Evolutionary conservation across 1,139 yeast genomes (phyloP).

Genomic region (Protomyces gravidus): DNA sequence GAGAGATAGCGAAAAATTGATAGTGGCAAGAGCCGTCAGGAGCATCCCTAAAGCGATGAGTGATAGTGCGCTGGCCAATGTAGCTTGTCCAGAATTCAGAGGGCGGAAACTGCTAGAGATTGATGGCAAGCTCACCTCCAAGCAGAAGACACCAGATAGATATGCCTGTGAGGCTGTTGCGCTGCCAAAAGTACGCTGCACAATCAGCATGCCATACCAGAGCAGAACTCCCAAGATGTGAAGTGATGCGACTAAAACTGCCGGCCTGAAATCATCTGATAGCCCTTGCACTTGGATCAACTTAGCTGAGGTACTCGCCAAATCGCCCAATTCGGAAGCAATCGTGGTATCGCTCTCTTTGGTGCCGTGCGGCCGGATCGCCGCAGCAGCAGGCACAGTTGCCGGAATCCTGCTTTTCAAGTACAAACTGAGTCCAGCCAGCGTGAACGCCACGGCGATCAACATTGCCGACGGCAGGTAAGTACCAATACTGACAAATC

Average conservation of each 20-base stretch:
- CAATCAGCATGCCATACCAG: conserved; percentile 24
- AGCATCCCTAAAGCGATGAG: conserved; percentile 51
- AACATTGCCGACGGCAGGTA: conserved; percentile 83
- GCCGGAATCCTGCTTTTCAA: conserved; percentile 47
- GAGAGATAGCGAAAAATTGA: conserved; percentile 79
- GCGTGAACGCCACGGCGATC: conserved; percentile 63
- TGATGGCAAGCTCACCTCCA: conserved; percentile 12
- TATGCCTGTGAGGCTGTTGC: neutral
- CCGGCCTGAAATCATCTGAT: conserved; percentile 7
- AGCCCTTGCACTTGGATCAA: neutral
- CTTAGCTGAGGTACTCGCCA: neutral
- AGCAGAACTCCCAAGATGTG: conserved; percentile 18
- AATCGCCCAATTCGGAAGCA: neutral
- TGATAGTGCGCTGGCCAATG: conserved; percentile 19
- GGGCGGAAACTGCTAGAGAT: conserved; percentile 8
- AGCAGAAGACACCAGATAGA: neutral
- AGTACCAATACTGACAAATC: conserved; percentile 89
- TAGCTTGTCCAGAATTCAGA: conserved; percentile 22
- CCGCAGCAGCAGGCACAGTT: conserved; percentile 36
- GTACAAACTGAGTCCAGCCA: conserved; percentile 56
- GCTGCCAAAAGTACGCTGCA: neutral
- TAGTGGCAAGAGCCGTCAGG: conserved; percentile 68
- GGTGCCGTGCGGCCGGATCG: neutral
- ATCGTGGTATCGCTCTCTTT: neutral
- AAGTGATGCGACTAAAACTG: conserved; percentile 2